Evolutionary conservation across 768 basidiomycete species (phyloP), one percentile per base, ranked within the genome.

Genomic region (Boletus fagicola): DNA sequence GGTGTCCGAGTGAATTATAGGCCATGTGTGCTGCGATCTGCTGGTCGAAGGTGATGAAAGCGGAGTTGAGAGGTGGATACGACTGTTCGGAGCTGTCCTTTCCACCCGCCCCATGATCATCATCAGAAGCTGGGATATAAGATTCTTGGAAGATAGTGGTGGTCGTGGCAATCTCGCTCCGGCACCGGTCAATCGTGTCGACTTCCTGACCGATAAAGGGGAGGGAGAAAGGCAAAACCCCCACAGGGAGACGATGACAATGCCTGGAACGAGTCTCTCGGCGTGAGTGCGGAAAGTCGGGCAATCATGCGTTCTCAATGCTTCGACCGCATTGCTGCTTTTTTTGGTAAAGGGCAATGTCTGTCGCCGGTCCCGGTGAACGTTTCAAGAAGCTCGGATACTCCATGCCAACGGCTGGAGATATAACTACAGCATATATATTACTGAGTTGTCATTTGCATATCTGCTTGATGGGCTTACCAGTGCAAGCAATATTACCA

Each of bases 21-120:
- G 90, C 93, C 71, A 98, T 76, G 72, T 98, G 94, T 18, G 95
- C 94, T 3, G 91, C 89, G 59, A 97, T 90, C 76, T 98, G 96
- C 63, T 84, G 80, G 71, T 94, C 85, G 80, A 98, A 98, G 22
- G 90, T 87, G 57, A 98, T 80, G 71, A 98, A 98, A 9, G 89
- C 89, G 33, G 86, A 88, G 64, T 77, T 87, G 62, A 86, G 58
- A 4, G 79, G 79, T 2, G 85, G 86, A 56, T 88, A 88, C 49
- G 72, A 72, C 57, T 75, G 62, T 30, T 59, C 56, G 16, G 57
- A 26, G 22, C 28, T 39, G 16, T 61, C 64, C 33, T 62, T 47
- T 31, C 24, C 58, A 43, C 49, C 46, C 6, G 57, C 43, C 26
- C 54, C 57, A n/a, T n/a, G n/a, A n/a, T n/a, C n/a, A 26, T 68